Evolutionary conservation across 306 rosid species (phyloP).

Genomic region (Herpetospermum pedunculosum): DNA sequence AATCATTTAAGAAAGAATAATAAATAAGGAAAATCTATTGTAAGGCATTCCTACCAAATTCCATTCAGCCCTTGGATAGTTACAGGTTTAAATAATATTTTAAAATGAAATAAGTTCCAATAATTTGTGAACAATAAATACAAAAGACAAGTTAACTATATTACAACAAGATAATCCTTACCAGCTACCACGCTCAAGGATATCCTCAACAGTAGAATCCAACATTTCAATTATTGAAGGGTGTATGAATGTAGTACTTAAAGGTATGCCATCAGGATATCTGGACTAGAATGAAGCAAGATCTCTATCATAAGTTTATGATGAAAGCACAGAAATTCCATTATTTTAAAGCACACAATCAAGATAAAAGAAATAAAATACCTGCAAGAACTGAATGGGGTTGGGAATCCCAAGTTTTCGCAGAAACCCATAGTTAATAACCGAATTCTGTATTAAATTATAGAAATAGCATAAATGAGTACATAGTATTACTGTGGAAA

Average conservation of each 20-base stretch:
- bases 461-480: neutral
- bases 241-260: conserved; percentile 71
- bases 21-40: neutral
- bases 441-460: conserved; percentile 55
- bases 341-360: conserved; percentile 9
- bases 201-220: conserved; percentile 87
- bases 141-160: neutral
- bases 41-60: neutral
- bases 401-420: conserved; percentile 88
- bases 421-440: conserved; percentile 63
- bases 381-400: conserved; percentile 94
- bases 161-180: conserved; percentile 22
- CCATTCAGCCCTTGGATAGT: neutral
- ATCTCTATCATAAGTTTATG: conserved; percentile 3
- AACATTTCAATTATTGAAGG: conserved; percentile 87
- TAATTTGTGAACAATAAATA: neutral
- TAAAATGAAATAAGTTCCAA: neutral
- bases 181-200: conserved; percentile 86
- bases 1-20: neutral
- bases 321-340: conserved; percentile 10
- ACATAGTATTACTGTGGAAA: neutral
- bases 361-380: conserved; percentile 39
- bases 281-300: conserved; percentile 76
- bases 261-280: conserved; percentile 87
- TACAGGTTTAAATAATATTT: neutral